phyloP scores from a whole-genome alignment of 257 asterid species.

The Penstemon newberryi region DNA sequence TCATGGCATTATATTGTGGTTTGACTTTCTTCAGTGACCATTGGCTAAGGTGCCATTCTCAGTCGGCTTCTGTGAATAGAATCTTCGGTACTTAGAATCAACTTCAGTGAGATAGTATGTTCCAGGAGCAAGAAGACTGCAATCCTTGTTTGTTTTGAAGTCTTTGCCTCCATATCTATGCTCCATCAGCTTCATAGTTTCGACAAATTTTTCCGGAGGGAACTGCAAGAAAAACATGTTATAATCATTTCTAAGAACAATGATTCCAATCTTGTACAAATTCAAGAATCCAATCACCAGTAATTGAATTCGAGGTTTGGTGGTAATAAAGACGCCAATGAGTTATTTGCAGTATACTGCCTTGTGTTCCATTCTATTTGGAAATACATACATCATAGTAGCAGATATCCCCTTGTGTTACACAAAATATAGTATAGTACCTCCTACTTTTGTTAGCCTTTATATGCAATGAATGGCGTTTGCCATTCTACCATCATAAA shows the following conservation, averaged over 20 bases:
- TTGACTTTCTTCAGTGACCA: constrained; percentile 58
- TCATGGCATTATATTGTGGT: constrained; percentile 23
- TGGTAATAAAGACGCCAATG: no score
- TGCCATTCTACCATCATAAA: no score
- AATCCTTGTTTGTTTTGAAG: constrained; percentile 75
- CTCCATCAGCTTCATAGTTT: constrained; percentile 89
- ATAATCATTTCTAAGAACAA: background rate
- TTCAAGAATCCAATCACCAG: background rate
- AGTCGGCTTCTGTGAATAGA: constrained; percentile 64
- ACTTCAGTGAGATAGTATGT: constrained; percentile 90
- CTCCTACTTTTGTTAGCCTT: no score
- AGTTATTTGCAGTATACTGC: no score
- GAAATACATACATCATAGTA: no score
- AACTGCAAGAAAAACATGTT: constrained; percentile 44
- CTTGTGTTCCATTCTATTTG: no score
- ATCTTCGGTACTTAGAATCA: constrained; percentile 87
- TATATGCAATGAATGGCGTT: no score
- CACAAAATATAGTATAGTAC: no score
- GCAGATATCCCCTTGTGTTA: no score
- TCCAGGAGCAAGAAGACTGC: constrained; percentile 82
- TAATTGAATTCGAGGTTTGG: no score
- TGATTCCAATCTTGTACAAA: background rate
- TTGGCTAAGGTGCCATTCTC: constrained; percentile 60
- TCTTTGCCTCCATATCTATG: constrained; percentile 91
- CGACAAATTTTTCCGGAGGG: constrained; percentile 82